Base-by-base conservation (phyloP, 2,329 filamentous ascomycete genomes). In the Hypomyces rosellus region DNA sequence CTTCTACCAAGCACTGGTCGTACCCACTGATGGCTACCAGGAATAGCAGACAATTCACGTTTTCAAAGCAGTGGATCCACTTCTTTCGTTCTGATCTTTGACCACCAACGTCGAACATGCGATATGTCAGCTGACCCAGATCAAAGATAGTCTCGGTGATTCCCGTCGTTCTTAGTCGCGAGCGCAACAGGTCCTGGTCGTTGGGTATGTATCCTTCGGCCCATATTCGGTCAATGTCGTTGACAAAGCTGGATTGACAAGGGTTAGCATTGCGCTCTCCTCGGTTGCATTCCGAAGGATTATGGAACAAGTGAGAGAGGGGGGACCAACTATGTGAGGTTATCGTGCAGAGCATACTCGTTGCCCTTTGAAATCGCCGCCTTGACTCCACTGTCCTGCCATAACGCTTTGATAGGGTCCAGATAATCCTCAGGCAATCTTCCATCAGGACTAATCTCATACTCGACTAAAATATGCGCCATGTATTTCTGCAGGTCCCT, bases 51-150 rank as follows among this genome's bases (percentile, higher is more conserved):
- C 89, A 91, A 63, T 93, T 90, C 55, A 96, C 90, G 57, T 93
- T 93, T 67, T 96, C 90, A 65, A 96, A 96, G 65, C 90, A 93
- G 68, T 96, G 90, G 56, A 96, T 95, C 90, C 90, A 96, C 75
- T 96, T 96, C 79, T 95, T 95, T 55, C 90, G 86, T 70, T 96
- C 90, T 25, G 90, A 95, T 61, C 90, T 79, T 67, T 96, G 90
- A 51, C 90, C 90, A 66, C 90, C 90, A 43, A 95, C 90, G 63
- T 96, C 90, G 69, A 95, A 95, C 90, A 97, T 96, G 62, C 90
- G 86, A 72, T 96, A 96, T 56, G 90, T 95, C 61, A 96, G 80
- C 63, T 92, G 86, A 54, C 90, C 90, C 13, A 95, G 79, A 67
- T 95, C 89, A 68, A 97, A 97, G 55, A 92, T 81, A 2, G 91